Evolutionary conservation across 805 yeast species (phyloP).

Genomic region (Candida golubevii): DNA sequence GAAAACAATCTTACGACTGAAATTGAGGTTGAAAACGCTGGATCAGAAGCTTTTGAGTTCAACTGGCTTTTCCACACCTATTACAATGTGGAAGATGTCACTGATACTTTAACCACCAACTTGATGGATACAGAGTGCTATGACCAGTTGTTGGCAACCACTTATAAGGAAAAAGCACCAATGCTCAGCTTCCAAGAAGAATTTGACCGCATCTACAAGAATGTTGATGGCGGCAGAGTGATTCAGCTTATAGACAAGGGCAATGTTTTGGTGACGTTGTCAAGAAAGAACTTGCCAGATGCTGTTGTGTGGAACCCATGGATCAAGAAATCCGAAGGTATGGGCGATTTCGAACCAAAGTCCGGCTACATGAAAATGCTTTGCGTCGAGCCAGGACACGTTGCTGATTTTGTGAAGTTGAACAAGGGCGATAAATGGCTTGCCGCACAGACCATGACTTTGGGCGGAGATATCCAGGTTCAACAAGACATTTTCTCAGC

Average conservation of each 20-base stretch:
- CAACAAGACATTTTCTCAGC: conserved; percentile 44
- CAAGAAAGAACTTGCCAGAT: conserved; percentile 59
- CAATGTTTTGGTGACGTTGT: conserved; percentile 62
- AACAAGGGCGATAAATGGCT: conserved; percentile 73
- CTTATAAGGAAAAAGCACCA: conserved; percentile 70
- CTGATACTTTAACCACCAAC: conserved; percentile 72
- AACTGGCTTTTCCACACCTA: conserved; percentile 96
- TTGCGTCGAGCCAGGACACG: conserved; percentile 93
- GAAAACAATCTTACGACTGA: conserved; percentile 57
- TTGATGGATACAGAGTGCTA: conserved; percentile 65
- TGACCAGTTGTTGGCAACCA: conserved; percentile 68
- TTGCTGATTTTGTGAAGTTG: conserved; percentile 59
- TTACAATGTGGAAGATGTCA: conserved; percentile 69
- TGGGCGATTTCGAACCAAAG: conserved; percentile 88
- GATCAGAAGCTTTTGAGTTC: conserved; percentile 65
- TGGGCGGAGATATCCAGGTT: conserved; percentile 57
- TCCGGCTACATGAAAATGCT: conserved; percentile 81
- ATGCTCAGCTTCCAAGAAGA: conserved; percentile 71
- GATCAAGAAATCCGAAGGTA: conserved; percentile 73
- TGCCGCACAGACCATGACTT: conserved; percentile 58
- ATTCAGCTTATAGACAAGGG: conserved; percentile 71
- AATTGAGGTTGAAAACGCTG: conserved; percentile 74
- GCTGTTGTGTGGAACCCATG: conserved; percentile 98
- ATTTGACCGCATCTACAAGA: conserved; percentile 77
- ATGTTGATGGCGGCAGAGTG: conserved; percentile 48